phyloP scores from a whole-genome alignment of 768 basidiomycete genomes.

The Lyophyllum semitale region DNA sequence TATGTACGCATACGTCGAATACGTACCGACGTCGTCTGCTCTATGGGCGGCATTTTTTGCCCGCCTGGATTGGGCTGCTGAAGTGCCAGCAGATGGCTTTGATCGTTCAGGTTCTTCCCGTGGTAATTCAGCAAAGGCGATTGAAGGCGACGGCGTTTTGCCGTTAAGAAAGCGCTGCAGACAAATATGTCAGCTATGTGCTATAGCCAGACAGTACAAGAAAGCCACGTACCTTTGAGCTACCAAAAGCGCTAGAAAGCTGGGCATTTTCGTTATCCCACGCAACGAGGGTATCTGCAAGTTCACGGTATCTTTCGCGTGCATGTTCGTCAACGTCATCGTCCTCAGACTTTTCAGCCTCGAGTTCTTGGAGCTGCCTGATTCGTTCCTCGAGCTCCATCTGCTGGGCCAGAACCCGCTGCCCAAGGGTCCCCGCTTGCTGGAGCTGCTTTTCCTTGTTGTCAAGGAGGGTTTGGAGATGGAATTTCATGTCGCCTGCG shows the following conservation, averaged over 20 bases:
- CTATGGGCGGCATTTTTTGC: slow-evolving; percentile 92
- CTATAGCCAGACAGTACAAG: slow-evolving; percentile 2
- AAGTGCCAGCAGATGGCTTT: slow-evolving; percentile 61
- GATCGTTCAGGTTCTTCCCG: slow-evolving; percentile 64
- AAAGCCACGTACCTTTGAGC: slow-evolving; percentile 52
- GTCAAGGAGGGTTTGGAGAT: slow-evolving; percentile 75
- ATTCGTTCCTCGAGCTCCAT: slow-evolving; percentile 91
- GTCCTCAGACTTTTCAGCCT: slow-evolving; percentile 63
- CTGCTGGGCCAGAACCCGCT: slow-evolving; percentile 91
- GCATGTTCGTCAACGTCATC: slow-evolving; percentile 67
- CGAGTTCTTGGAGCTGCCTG: slow-evolving; percentile 73
- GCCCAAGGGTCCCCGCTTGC: slow-evolving; percentile 89
- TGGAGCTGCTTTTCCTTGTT: slow-evolving; percentile 91
- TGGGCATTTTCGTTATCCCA: slow-evolving; percentile 85
- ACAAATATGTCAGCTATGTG: not conserved
- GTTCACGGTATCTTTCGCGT: slow-evolving; percentile 73
- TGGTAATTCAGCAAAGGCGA: slow-evolving; percentile 51
- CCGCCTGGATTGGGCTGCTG: slow-evolving; percentile 83
- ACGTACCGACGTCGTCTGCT: slow-evolving; percentile 85
- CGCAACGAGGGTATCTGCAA: slow-evolving; percentile 68
- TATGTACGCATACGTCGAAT: slow-evolving; percentile 8
- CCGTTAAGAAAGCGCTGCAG: slow-evolving; percentile 46
- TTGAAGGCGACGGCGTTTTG: slow-evolving; percentile 45
- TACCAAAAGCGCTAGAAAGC: slow-evolving; percentile 67
- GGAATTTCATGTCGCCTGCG: slow-evolving; percentile 60